phyloP scores from a whole-genome alignment of 1,284 basidiomycete species.

The Cutaneotrichosporon cyanovorans region DNA sequence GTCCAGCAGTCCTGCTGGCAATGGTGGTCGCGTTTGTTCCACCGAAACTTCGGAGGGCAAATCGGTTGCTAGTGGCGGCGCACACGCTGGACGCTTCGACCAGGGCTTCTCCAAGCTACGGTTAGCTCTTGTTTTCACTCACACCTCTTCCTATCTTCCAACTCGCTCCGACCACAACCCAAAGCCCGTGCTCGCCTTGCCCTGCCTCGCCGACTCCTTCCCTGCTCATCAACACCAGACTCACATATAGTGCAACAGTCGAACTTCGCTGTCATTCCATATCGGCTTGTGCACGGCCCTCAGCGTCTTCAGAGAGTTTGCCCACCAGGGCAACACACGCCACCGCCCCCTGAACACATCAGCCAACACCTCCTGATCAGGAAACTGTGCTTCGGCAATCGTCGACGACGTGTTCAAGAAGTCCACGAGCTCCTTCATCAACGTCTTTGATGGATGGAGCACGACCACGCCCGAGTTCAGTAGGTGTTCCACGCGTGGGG shows the following conservation, averaged over 20 bases:
- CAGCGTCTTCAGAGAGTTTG: constrained; percentile 49
- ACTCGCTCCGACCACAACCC: not conserved
- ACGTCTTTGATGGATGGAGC: constrained; percentile 55
- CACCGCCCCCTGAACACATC: constrained; percentile 61
- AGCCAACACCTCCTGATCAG: constrained; percentile 87
- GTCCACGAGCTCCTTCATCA: constrained; percentile 54
- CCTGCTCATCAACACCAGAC: constrained; percentile 4
- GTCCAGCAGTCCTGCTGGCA: constrained; percentile 14
- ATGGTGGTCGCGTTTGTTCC: not conserved
- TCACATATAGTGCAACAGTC: constrained; percentile 46
- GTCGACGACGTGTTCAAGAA: constrained; percentile 63
- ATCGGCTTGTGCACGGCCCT: constrained; percentile 41
- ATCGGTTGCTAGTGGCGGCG: not conserved
- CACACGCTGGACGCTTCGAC: constrained; percentile 21
- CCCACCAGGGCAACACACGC: constrained; percentile 47
- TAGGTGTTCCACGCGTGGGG: constrained; percentile 64
- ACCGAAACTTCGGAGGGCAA: not conserved
- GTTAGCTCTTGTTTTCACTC: not conserved
- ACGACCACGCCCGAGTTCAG: constrained; percentile 88
- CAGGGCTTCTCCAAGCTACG: constrained; percentile 44
- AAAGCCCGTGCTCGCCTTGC: too few species aligned
- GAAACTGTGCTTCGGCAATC: constrained; percentile 67
- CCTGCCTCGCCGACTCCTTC: not conserved
- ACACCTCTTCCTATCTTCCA: not conserved
- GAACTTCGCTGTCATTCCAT: constrained; percentile 47